A percentile compares a stretch with the other conserved stretches of the same genome.
Conservation (phyloP, 176 grass and related monocot genomes). For the Musa troglodytarum region DNA sequence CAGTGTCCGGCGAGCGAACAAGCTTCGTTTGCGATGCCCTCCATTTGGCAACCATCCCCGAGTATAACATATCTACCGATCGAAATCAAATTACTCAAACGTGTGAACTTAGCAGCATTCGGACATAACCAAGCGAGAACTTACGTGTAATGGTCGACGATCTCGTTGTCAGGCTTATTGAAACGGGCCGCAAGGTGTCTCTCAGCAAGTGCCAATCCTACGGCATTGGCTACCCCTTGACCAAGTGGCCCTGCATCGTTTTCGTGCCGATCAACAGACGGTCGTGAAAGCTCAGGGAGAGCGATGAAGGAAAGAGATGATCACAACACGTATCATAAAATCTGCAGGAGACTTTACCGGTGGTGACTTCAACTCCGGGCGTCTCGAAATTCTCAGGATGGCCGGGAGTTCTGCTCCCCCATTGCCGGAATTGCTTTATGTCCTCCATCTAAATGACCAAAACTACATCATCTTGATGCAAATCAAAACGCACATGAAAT, state of each 20-base stretch:
- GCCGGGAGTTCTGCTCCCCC: conserved; percentile 28
- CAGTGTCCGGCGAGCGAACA: conserved; percentile 76
- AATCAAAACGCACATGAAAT: not conserved
- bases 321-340: too few relatives aligned
- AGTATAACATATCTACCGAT: conserved; percentile 45
- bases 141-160: conserved; percentile 39
- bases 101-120: not conserved
- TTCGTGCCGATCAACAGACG: not conserved
- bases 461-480: not conserved
- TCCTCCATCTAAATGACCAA: conserved; percentile 16
- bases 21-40: conserved; percentile 47
- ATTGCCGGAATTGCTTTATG: conserved; percentile 16
- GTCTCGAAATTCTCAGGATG: conserved; percentile 28
- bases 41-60: conserved; percentile 23
- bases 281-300: too few relatives aligned
- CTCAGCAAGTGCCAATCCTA: conserved; percentile 24
- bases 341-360: conserved; percentile 12
- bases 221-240: conserved; percentile 21
- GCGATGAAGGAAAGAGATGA: too few relatives aligned
- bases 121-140: not conserved
- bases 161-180: conserved; percentile 21
- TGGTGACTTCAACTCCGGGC: conserved; percentile 22
- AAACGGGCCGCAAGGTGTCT: conserved; percentile 17
- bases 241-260: conserved; percentile 38
- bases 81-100: not conserved